These are phyloP conservation scores for Jimgerdemannia flammicorona DNA, from an alignment of 192 early-diverging fungal species.

Conservation along the genomic window DNA sequence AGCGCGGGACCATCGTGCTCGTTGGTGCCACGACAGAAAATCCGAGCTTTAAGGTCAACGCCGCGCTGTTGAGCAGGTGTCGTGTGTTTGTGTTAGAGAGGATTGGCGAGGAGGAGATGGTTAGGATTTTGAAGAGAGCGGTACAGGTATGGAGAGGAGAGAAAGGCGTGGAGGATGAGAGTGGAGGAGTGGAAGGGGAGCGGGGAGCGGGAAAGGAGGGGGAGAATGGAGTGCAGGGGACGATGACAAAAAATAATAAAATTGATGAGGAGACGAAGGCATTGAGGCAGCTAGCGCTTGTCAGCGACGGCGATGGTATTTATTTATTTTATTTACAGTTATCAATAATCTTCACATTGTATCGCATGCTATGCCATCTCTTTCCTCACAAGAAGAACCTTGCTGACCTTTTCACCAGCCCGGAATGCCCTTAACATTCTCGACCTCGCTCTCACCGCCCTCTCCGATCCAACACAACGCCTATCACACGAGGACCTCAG, in stretches of 20 bases:
- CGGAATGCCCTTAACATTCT: conserved; percentile 64
- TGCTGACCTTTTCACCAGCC: conserved; percentile 26
- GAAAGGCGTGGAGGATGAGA: not conserved
- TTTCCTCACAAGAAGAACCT: not conserved
- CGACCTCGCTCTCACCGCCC: conserved; percentile 46
- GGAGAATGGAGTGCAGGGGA: not conserved
- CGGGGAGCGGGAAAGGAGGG: conserved; percentile 8
- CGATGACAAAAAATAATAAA: not conserved
- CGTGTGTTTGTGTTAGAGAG: conserved; percentile 74
- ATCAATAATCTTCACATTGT: not conserved
- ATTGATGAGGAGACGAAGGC: conserved; percentile 30
- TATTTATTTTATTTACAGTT: not conserved
- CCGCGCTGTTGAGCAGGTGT: conserved; percentile 76
- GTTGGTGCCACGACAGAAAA: conserved; percentile 82
- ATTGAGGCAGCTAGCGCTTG: conserved; percentile 47
- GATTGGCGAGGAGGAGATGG: conserved; percentile 53
- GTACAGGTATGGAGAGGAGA: conserved; percentile 29
- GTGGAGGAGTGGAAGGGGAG: not conserved
- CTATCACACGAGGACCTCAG: conserved; percentile 52
- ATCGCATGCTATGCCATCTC: not conserved
- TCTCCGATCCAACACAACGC: conserved; percentile 7
- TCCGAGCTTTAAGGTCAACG: conserved; percentile 76
- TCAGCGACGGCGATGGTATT: conserved; percentile 79
- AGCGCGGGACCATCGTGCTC: conserved; percentile 65
- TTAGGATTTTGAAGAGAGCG: conserved; percentile 58